Conservation (phyloP, 805 yeast genomes). For the Starmerella lactis-condensi region DNA sequence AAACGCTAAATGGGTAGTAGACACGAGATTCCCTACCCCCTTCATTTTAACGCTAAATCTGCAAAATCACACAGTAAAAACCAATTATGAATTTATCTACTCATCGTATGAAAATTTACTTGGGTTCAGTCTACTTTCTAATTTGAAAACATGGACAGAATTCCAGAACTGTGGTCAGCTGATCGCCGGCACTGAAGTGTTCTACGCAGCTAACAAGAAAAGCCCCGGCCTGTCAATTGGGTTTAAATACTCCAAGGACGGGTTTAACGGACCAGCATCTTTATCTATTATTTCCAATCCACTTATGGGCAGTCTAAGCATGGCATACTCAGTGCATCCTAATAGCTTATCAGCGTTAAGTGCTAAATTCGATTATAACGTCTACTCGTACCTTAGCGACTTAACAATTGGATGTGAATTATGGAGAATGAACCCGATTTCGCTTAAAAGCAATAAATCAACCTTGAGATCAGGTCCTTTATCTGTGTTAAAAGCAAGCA, state of each 20-base stretch:
- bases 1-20: slow-evolving; percentile 57
- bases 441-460: slow-evolving; percentile 4
- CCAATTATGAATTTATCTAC: slow-evolving; percentile 62
- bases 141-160: slow-evolving; percentile 28
- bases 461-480: slow-evolving; percentile 10
- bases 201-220: slow-evolving; percentile 70
- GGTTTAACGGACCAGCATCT: slow-evolving; percentile 44
- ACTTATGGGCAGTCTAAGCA: slow-evolving; percentile 68
- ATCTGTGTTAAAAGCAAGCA: slow-evolving; percentile 55
- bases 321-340: slow-evolving; percentile 73
- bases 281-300: slow-evolving; percentile 80
- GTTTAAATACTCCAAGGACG: slow-evolving; percentile 52
- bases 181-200: slow-evolving; percentile 67
- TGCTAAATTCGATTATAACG: slow-evolving; percentile 72
- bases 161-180: slow-evolving; percentile 30
- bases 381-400: slow-evolving; percentile 78
- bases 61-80: slow-evolving; percentile 19
- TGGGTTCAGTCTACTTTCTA: slow-evolving; percentile 66
- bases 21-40: slow-evolving; percentile 34
- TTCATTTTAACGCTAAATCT: slow-evolving; percentile 25
- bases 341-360: slow-evolving; percentile 52
- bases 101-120: slow-evolving; percentile 68
- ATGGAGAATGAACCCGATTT: slow-evolving; percentile 33
- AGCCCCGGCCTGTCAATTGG: slow-evolving; percentile 83
- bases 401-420: slow-evolving; percentile 72